These are phyloP conservation scores for Chaetomium globosum DNA, from an alignment of 2,329 filamentous ascomycete species.

Conservation along the genomic window DNA sequence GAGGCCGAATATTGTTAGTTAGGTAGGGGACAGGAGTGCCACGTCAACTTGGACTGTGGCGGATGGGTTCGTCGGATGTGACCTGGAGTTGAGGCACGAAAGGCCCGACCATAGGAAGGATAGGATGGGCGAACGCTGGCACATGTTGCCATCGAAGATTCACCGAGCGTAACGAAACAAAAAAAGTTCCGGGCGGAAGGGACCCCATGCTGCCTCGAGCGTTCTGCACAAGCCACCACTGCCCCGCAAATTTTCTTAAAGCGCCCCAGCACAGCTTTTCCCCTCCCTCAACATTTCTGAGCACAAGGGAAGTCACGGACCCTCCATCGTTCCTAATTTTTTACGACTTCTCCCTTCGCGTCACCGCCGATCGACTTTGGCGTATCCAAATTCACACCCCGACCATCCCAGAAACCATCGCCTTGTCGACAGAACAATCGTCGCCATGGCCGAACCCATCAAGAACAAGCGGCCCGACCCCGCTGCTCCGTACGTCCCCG, in stretches of 20 bases:
- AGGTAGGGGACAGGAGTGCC: neutral
- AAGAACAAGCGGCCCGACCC: slow-evolving; percentile 64
- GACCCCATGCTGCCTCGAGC: slow-evolving; percentile 22
- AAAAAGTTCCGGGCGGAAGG: slow-evolving; percentile 18
- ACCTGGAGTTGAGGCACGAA: neutral
- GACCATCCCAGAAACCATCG: slow-evolving; percentile 32
- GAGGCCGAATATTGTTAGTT: neutral
- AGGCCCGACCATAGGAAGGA: neutral
- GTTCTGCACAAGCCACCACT: slow-evolving; percentile 28
- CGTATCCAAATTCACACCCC: slow-evolving; percentile 35
- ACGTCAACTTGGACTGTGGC: slow-evolving; percentile 6
- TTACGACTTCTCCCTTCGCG: slow-evolving; percentile 37
- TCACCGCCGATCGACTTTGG: slow-evolving; percentile 22
- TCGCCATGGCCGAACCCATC: slow-evolving; percentile 64
- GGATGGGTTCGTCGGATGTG: slow-evolving; percentile 5
- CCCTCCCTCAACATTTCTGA: slow-evolving; percentile 37
- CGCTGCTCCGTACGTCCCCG: slow-evolving; percentile 59
- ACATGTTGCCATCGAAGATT: slow-evolving; percentile 12
- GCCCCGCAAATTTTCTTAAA: slow-evolving; percentile 36
- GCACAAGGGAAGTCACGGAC: slow-evolving; percentile 27
- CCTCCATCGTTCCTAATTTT: slow-evolving; percentile 23
- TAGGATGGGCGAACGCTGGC: neutral
- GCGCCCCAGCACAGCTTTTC: slow-evolving; percentile 30
- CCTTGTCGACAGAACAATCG: slow-evolving; percentile 34
- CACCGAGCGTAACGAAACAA: slow-evolving; percentile 2